Base-by-base conservation (phyloP, 805 yeast genomes). In the Metschnikowia aberdeeniae region DNA sequence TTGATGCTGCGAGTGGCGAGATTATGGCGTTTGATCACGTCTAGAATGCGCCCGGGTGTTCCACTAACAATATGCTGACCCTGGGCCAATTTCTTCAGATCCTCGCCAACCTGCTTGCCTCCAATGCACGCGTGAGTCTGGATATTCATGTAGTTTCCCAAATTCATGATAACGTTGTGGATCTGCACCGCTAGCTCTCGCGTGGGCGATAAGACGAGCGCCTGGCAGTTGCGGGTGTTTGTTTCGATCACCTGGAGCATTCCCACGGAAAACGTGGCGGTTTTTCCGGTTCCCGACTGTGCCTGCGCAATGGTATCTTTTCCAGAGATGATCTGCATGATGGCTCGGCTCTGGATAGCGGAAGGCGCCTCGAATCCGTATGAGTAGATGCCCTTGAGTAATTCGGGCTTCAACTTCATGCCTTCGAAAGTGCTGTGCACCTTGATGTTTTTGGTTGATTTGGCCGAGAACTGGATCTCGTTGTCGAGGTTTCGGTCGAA, bases 251-350 rank as follows among this genome's bases (percentile, higher is more conserved):
- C 86, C 70, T 93, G 95, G 54, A 93, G 73, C 76, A 89, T 86
- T 22, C 96, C 92, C 55, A 93, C 92, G 53, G 97, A 79, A 76
- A 93, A 93, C 39, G 99, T 93, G 54, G 98, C 99, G 26, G 99
- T 93, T 75, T 93, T 93, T 72, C 99, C 99, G 40, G 99, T 93
- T 71, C 99, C 99, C 31, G 97, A 89, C 73, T 93, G 99, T 48
- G 99, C 98, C 74, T 93, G 99, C 50, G 99, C 99, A 53, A 93
- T 81, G 44, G 90, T 95, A 69, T 93, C 99, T 68, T 89, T 83
- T 46, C 97, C 97, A 62, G 82, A 84, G 59, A 89, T 85, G 68
- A 93, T 90, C 67, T 95, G 99, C 71, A 86, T 75, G 58, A 93
- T 93, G 53, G 98, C 99, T 69, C 99, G 82, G 64, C 89, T 90